Conservation (phyloP, 73 alveolate species). For the Paramecium caudatum region DNA sequence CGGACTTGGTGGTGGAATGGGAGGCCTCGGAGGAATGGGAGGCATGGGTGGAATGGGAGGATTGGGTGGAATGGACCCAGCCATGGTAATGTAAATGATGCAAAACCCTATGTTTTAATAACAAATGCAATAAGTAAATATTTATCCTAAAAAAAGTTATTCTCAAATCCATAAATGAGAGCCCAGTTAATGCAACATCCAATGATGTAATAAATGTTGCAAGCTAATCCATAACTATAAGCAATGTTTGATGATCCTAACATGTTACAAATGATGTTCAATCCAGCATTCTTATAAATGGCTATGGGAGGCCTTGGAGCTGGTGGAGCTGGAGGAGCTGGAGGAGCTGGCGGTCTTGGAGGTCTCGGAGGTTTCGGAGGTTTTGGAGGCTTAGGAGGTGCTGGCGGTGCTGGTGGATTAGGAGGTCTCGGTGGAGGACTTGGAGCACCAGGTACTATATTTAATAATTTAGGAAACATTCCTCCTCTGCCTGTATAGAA, state of each 20-base stretch:
- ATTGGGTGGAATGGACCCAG: conserved; percentile 45
- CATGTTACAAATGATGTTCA: conserved; percentile 52
- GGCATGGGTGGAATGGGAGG: conserved; percentile 79
- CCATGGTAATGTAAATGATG: not conserved
- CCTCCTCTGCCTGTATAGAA: too few species aligned
- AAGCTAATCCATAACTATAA: conserved; percentile 25
- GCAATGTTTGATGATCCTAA: conserved; percentile 56
- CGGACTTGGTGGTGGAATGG: conserved; percentile 86
- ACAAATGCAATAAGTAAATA: not conserved
- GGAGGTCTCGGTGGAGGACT: conserved; percentile 70
- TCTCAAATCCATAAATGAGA: not conserved
- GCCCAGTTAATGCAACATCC: not conserved
- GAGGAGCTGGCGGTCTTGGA: not conserved
- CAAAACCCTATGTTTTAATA: not conserved
- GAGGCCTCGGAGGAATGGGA: conserved; percentile 89
- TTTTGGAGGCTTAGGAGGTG: conserved; percentile 79
- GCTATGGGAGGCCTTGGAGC: conserved; percentile 53
- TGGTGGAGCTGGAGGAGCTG: conserved; percentile 32
- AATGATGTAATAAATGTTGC: not conserved
- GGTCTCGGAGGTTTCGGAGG: conserved; percentile 53
- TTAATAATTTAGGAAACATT: conserved; percentile 40
- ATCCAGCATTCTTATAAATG: conserved; percentile 30
- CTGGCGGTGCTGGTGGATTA: conserved; percentile 58
- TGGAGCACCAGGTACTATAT: conserved; percentile 40
- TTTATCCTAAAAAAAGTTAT: not conserved